Conservation (phyloP, 2,329 filamentous ascomycete species). For the Ambrosiella xylebori region DNA sequence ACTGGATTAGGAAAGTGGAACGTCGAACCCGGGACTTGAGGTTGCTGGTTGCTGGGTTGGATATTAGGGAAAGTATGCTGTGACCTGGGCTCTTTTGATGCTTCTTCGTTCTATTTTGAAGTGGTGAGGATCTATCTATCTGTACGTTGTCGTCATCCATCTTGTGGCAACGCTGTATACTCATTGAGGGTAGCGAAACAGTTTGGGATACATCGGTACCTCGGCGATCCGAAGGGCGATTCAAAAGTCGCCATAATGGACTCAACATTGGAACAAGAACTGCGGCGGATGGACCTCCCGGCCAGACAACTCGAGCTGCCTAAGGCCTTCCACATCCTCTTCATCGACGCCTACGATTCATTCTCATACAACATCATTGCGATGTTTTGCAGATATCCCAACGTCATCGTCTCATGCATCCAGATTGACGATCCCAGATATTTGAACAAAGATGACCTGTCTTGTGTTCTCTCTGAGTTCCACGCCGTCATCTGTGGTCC, state of each 20-base stretch:
- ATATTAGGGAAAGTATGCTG: background rate
- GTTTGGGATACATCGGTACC: too few relatives aligned
- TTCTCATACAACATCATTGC: constrained; percentile 91
- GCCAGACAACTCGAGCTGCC: background rate
- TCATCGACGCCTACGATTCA: constrained; percentile 91
- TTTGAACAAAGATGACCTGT: constrained; percentile 18
- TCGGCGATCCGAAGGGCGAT: too few relatives aligned
- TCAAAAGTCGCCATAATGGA: too few relatives aligned
- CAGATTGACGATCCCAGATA: constrained; percentile 47
- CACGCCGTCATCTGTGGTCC: constrained; percentile 82
- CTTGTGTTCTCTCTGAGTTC: constrained; percentile 35
- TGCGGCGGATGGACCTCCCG: background rate
- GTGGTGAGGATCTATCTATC: too few relatives aligned
- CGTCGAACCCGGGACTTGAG: background rate
- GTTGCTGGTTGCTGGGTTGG: background rate
- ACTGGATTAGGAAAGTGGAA: background rate
- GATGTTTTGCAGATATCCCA: constrained; percentile 52
- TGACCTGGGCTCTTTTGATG: too few relatives aligned
- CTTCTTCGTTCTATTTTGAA: too few relatives aligned
- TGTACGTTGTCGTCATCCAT: too few relatives aligned
- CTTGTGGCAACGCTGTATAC: too few relatives aligned
- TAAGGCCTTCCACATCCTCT: constrained; percentile 45
- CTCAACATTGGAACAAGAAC: too few relatives aligned
- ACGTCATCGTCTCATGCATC: constrained; percentile 46
- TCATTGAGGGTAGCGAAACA: too few relatives aligned